Evolutionary conservation across 441 rosid species (phyloP).

Genomic region (Rhodomyrtus psidioides): DNA sequence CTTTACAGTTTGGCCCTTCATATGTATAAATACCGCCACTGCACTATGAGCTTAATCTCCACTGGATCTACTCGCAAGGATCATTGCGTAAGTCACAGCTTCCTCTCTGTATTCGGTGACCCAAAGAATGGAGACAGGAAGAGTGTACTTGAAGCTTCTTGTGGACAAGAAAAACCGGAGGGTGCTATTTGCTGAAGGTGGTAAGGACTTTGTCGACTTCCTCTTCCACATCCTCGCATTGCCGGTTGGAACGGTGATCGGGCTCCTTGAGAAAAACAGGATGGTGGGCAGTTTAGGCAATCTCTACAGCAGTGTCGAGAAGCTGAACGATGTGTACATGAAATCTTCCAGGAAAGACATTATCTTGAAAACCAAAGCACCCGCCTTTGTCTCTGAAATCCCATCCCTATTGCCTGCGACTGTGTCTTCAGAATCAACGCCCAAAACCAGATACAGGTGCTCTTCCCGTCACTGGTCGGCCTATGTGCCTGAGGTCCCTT

Average conservation of each 20-base stretch:
- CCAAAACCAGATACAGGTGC: no score
- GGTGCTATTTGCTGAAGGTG: background rate
- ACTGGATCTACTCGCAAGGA: background rate
- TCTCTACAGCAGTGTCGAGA: background rate
- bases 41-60: background rate
- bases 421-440: background rate
- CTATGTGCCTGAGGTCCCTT: no score
- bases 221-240: background rate
- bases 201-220: background rate
- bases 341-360: background rate
- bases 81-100: background rate
- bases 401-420: background rate
- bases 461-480: no score
- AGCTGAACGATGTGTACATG: background rate
- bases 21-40: background rate
- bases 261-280: background rate
- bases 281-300: background rate
- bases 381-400: background rate
- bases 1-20: background rate
- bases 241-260: background rate
- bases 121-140: background rate
- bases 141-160: background rate
- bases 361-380: background rate
- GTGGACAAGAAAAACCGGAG: background rate
- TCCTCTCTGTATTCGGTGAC: background rate